These are phyloP conservation scores for Sporisorium scitamineum DNA, from an alignment of 1,284 basidiomycete species.

Conservation along the genomic window DNA sequence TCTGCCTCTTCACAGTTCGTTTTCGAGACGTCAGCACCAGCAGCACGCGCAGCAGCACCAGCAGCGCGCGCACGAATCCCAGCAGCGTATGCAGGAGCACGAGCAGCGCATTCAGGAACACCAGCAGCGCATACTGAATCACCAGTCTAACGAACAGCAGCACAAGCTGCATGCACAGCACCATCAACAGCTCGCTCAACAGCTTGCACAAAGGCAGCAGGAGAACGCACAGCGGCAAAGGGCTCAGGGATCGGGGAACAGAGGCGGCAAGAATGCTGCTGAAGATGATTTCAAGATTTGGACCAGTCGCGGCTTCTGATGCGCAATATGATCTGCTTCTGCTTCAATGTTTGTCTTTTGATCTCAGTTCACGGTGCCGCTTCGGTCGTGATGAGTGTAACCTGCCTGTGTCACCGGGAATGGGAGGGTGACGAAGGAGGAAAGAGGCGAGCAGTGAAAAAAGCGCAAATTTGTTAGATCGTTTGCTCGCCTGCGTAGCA, in stretches of 20 bases:
- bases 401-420: neutral
- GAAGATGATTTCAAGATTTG: conserved; percentile 40
- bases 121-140: too few species aligned
- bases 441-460: neutral
- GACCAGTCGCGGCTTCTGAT: conserved; percentile 40
- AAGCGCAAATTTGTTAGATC: conserved; percentile 12
- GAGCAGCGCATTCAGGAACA: conserved; percentile 15
- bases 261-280: conserved; percentile 3
- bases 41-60: conserved; percentile 15
- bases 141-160: too few species aligned
- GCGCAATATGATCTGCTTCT: neutral
- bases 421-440: neutral
- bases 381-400: neutral
- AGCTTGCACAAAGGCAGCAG: conserved; percentile 14
- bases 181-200: conserved; percentile 14
- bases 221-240: conserved; percentile 14
- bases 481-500: neutral
- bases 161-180: neutral
- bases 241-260: neutral
- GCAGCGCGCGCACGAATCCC: too few species aligned
- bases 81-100: too few species aligned
- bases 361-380: neutral
- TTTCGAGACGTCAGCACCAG: conserved; percentile 13
- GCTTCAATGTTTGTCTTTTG: too few species aligned
- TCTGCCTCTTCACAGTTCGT: conserved; percentile 5